Base-by-base conservation (phyloP, 768 basidiomycete species). In the Leccinum fibrillosum region DNA sequence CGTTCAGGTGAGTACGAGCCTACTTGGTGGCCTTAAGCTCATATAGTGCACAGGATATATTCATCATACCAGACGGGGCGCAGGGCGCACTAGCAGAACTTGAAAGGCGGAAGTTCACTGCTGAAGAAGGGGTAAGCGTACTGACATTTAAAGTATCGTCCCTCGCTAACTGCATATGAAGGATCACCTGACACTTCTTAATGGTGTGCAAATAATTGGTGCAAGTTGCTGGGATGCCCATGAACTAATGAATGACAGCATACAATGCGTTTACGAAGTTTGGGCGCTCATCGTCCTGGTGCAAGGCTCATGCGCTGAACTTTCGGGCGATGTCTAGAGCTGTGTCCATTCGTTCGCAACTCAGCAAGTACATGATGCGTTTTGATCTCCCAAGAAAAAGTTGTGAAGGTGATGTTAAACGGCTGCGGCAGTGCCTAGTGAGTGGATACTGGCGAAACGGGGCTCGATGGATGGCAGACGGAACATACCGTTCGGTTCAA, bases 401-500 rank as follows among this genome's bases (percentile, higher is more conserved):
- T 70, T 98, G 96, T 70, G 82, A 96, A 66, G 94, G 93, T 0
- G 95, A 98, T 73, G 86, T 84, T 8, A 85, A 84, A 63, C 78
- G 90, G 47, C 74, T 99, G 53, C 79, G 94, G n/a, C 82, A 84
- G 61, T 98, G 97, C 69, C 81, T 99, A 4, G 90, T 94, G 6
- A 88, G 86, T 60, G 95, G 94, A 2, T 97, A 97, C 69, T 95
- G 94, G 86, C 83, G 91, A 55, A 97, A 98, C 64, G 92, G 90
- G 5, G 97, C 96, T 1, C 82, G 88, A 52, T 94, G 93, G 88
- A 78, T 85, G 62, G 88, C 89, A 11, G 97, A 98, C 69, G 96
- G 96, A 6, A 97, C 94, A 26, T 98, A 95, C 72, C 81, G 89
- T 17, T 91, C 89, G 45, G 88, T 98, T 10, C 78, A 90, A 68